Base-by-base conservation (phyloP, 2,329 filamentous ascomycete species). In the Colletotrichum tropicicola region DNA sequence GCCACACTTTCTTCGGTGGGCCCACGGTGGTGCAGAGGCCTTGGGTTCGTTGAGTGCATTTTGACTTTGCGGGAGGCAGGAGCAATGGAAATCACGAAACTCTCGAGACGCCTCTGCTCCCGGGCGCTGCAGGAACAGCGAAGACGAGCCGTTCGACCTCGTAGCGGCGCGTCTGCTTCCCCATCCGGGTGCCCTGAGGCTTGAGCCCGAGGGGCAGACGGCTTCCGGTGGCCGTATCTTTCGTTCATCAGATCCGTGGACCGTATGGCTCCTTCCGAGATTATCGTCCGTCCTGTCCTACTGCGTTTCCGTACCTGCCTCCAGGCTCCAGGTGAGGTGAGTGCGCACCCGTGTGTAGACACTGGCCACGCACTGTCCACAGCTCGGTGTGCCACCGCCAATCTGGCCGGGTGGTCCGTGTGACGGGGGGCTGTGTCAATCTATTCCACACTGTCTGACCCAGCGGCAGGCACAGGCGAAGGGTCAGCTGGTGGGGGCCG, bases 1-100 rank as follows among this genome's bases (percentile, higher is more conserved):
- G 56, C 37, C 27, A 43, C 56, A 53, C 57, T 53, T 54, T 59
- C 57, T 59, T 59, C 30, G 35, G 57, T 59, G 57, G 57, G 53
- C 47, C 48, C 57, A 21, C 28, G 25, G n/a, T 45, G 19, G n/a
- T 35, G 37, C 47, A 48, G n/a, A 19, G n/a, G 15, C 41, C 17
- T 44, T 7, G 37, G n/a, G 37, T 41, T 41, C 37, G 41, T 44
- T n/a, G 41, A 23, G 10, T 44, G 41, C 41, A 41, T 44, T 44
- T 44, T 23, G 41, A 25, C 17, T 44, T 23, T 44, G n/a, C 17
- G 17, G 19, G 7, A 44, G 30, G 30, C 30, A 35, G 30, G 9
- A 10, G 30, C 30, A 35, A 15, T 35, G 9, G 30, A 9, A n/a
- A n/a, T n/a, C n/a, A n/a, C n/a, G n/a, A n/a, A n/a, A n/a, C n/a